Evolutionary conservation across 2,329 filamentous ascomycete species (phyloP).

Genomic region (Penicillium frequentans): DNA sequence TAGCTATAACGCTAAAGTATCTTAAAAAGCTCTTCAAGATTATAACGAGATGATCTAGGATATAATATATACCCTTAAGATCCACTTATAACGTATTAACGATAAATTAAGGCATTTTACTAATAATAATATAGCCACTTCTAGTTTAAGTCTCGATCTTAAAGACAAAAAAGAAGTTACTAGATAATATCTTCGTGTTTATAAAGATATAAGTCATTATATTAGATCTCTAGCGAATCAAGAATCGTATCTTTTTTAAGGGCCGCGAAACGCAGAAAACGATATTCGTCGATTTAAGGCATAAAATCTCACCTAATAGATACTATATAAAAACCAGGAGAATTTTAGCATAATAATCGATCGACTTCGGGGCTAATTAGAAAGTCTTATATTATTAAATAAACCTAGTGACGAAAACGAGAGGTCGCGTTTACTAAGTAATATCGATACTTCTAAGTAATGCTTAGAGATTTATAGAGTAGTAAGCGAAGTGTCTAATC

Average conservation of each 20-base stretch:
- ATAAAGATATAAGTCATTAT: background rate
- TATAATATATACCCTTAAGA: background rate
- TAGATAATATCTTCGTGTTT: background rate
- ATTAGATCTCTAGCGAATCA: background rate
- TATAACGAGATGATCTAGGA: constrained; percentile 2
- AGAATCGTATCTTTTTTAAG: background rate
- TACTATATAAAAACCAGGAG: background rate
- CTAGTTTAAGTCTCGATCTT: background rate
- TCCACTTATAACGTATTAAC: background rate
- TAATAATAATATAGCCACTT: background rate
- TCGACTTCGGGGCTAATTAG: background rate
- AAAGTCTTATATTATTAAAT: background rate
- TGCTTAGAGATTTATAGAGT: background rate
- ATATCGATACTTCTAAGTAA: background rate
- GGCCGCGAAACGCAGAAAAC: background rate
- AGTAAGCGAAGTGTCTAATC: background rate
- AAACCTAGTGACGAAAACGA: background rate
- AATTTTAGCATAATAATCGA: background rate
- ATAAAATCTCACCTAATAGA: background rate
- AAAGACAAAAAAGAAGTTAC: background rate
- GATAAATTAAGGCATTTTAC: background rate
- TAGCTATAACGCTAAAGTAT: background rate
- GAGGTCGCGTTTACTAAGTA: background rate
- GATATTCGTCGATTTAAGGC: background rate
- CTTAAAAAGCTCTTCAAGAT: background rate